Conservation (phyloP, 192 early-diverging fungal species). For the Entomortierella parvispora region DNA sequence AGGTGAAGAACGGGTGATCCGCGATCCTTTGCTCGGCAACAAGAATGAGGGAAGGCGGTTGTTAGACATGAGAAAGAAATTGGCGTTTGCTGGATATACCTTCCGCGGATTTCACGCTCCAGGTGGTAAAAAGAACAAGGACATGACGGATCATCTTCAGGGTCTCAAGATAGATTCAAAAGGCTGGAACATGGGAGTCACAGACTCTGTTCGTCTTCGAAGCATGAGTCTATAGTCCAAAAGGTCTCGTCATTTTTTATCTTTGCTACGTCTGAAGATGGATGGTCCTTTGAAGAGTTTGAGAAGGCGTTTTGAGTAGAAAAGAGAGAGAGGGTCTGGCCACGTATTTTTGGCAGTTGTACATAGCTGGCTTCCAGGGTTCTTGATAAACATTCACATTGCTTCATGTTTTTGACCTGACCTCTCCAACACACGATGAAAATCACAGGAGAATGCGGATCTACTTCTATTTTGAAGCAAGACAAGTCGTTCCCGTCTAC, state of each 20-base stretch:
- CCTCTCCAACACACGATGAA: too few relatives aligned
- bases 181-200: slow-evolving; percentile 44
- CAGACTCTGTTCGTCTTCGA: slow-evolving; percentile 46
- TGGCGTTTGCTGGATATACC: slow-evolving; percentile 71
- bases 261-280: too few relatives aligned
- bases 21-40: slow-evolving; percentile 53
- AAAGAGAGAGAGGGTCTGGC: too few relatives aligned
- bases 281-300: too few relatives aligned
- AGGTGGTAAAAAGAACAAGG: slow-evolving; percentile 51
- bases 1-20: slow-evolving; percentile 54
- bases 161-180: slow-evolving; percentile 40
- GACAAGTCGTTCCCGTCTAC: too few relatives aligned
- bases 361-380: too few relatives aligned
- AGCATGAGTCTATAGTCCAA: slow-evolving; percentile 43
- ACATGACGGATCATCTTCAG: slow-evolving; percentile 27
- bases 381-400: too few relatives aligned
- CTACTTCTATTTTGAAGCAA: too few relatives aligned
- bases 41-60: slow-evolving; percentile 59
- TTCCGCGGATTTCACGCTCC: slow-evolving; percentile 58
- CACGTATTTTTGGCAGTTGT: too few relatives aligned
- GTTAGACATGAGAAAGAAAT: slow-evolving; percentile 68
- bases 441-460: too few relatives aligned
- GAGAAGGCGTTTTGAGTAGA: too few relatives aligned
- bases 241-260: neutral
- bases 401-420: too few relatives aligned